phyloP scores from a whole-genome alignment of 768 basidiomycete genomes.

The Tulasnella sp. region DNA sequence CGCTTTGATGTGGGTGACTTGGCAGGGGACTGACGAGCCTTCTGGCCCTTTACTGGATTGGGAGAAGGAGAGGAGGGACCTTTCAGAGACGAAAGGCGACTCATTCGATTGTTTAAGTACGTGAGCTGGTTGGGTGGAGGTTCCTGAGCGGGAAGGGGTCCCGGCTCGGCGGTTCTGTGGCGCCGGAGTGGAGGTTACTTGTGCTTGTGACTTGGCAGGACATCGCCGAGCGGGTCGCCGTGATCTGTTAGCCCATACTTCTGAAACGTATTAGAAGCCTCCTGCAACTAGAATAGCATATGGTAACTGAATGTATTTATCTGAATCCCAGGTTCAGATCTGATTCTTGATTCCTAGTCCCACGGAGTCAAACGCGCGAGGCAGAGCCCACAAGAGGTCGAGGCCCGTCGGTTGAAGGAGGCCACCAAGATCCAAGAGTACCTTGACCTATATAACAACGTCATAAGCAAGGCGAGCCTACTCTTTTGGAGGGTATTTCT shows the following conservation, averaged over 20 bases:
- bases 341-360: neutral
- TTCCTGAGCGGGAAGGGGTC: too few relatives aligned
- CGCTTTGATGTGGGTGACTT: constrained; percentile 41
- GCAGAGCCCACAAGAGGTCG: constrained; percentile 57
- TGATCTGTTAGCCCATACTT: neutral
- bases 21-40: constrained; percentile 36
- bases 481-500: neutral
- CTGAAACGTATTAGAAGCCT: neutral
- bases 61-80: constrained; percentile 75
- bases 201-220: neutral
- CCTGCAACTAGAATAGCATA: neutral
- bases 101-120: constrained; percentile 37
- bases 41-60: constrained; percentile 53
- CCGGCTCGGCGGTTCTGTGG: too few relatives aligned
- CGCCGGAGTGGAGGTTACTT: too few relatives aligned
- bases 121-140: neutral
- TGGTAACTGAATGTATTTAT: neutral
- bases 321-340: neutral
- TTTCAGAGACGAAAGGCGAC: constrained; percentile 69
- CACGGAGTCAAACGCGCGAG: constrained; percentile 61
- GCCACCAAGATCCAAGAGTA: constrained; percentile 73
- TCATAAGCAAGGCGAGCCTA: constrained; percentile 55
- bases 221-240: neutral
- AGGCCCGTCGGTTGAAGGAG: constrained; percentile 63
- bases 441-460: constrained; percentile 55